These are phyloP conservation scores for Annulohypoxylon bovei DNA, from an alignment of 495 filamentous ascomycete genomes.

Conservation along the genomic window DNA sequence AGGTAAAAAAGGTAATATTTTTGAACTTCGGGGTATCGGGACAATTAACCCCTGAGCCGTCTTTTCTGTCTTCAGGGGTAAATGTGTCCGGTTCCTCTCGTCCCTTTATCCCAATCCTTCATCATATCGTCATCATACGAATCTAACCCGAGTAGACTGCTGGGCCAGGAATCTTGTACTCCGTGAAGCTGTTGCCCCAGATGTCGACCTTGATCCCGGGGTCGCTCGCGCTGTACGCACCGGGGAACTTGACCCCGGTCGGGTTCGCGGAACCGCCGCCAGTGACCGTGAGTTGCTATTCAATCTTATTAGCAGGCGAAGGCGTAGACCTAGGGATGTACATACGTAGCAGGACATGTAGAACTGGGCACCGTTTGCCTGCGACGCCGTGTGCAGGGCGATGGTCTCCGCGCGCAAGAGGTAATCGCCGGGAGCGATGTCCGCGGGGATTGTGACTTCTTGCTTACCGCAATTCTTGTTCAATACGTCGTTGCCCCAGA, in stretches of 20 bases:
- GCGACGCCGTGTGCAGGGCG: slow-evolving; percentile 59
- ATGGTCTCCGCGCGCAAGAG: slow-evolving; percentile 64
- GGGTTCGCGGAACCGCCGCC: slow-evolving; percentile 52
- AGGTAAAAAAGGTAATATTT: too few relatives aligned
- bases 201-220: slow-evolving; percentile 65
- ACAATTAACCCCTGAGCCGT: too few relatives aligned
- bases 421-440: slow-evolving; percentile 63
- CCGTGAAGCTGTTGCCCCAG: slow-evolving; percentile 38
- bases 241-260: slow-evolving; percentile 56
- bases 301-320: not conserved
- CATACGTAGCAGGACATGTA: slow-evolving; percentile 62
- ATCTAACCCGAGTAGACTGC: slow-evolving; percentile 24
- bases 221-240: slow-evolving; percentile 60
- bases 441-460: slow-evolving; percentile 58
- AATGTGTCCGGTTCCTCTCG: not conserved
- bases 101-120: not conserved
- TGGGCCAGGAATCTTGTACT: slow-evolving; percentile 41
- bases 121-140: not conserved
- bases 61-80: too few relatives aligned
- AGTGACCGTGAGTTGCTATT: slow-evolving; percentile 54
- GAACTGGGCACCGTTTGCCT: slow-evolving; percentile 55
- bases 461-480: slow-evolving; percentile 64
- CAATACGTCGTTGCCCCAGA: slow-evolving; percentile 62
- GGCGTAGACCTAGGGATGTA: not conserved
- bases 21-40: too few relatives aligned